Base-by-base conservation (phyloP, 345 rosid species). In the Salix purpurea region DNA sequence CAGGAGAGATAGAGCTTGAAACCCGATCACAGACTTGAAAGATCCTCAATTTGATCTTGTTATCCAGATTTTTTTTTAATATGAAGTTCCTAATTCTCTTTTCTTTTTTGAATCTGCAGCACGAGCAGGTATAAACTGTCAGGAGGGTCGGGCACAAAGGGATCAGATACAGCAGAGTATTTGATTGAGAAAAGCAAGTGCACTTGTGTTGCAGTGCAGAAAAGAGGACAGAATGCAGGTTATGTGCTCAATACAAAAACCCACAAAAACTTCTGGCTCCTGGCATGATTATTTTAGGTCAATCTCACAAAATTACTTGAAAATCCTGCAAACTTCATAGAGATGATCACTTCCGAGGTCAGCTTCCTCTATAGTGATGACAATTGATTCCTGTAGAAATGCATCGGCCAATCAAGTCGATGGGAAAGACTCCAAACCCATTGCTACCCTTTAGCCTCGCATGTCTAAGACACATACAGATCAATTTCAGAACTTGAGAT, bases 181-280 rank as follows among this genome's bases (percentile, higher is more conserved):
- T 84, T 91, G 88, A 93, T 90, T 34, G 93, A 93, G 84, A 89
- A 93, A 71, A 84, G 97, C 86, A 85, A 77, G 73, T 91, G 97
- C 84, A 87, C 86, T 56, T 93, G 99, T 67, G 94, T 95, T 64
- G 97, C 83, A 12, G 99, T 93, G 15, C 94, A 87, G 72, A 91
- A 86, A 76, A 91, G 87, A 81, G 96, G 97, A 24, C 94, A 89
- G 77, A 95, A 89, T 71, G 92, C 87, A 75, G 97, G 99, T 28
- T 93, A 91, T 79, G 91, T 93, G 72, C 94, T 91, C 78, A 95
- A 93, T 79, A 87, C 96, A 26, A 95, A 91, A 86, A 89, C 94
- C 30, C 92, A 85, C 46, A 90, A 86, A 80, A 95, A 95, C 76
- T 93, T 91, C 83, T 93, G 99, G 97, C 96, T 93, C 23, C 85